Conservation (phyloP, 106 monocot genomes). For the Dioscorea dumetorum region DNA sequence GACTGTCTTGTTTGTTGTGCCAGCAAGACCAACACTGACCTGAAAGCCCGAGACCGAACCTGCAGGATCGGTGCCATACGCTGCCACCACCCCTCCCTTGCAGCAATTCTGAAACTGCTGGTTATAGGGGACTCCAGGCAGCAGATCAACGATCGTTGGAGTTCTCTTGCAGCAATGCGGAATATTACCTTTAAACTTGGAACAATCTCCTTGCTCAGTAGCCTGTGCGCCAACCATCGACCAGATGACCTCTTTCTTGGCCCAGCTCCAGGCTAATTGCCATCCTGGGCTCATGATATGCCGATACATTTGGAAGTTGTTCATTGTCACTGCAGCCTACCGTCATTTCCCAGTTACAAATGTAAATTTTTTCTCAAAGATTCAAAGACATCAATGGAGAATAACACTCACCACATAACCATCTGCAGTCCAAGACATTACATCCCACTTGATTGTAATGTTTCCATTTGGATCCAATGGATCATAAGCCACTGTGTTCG, state of each 20-base stretch:
- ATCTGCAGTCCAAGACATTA: constrained; percentile 77
- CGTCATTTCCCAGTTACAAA: too few species aligned
- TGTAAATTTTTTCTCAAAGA: too few species aligned
- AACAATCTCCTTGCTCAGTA: constrained; percentile 77
- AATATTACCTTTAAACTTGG: constrained; percentile 65
- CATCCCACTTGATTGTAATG: constrained; percentile 80
- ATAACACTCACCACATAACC: constrained; percentile 61
- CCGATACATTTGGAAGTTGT: constrained; percentile 82
- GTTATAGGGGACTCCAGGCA: constrained; percentile 71
- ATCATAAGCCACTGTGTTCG: constrained; percentile 47
- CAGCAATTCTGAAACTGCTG: constrained; percentile 82
- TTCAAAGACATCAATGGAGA: neutral
- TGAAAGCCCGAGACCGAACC: constrained; percentile 49
- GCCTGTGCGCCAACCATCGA: constrained; percentile 74
- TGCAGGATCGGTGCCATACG: constrained; percentile 55
- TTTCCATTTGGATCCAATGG: constrained; percentile 74
- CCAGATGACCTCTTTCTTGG: constrained; percentile 71
- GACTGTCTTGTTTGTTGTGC: constrained; percentile 69
- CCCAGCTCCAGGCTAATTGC: constrained; percentile 69
- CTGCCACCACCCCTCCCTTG: constrained; percentile 49
- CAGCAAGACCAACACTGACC: constrained; percentile 63
- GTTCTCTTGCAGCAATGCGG: constrained; percentile 62
- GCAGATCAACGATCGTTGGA: constrained; percentile 50
- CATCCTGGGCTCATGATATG: constrained; percentile 69
- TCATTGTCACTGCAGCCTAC: constrained; percentile 64